Conservation (phyloP, 495 filamentous ascomycete species). For the Penicillium psychrofluorescens region DNA sequence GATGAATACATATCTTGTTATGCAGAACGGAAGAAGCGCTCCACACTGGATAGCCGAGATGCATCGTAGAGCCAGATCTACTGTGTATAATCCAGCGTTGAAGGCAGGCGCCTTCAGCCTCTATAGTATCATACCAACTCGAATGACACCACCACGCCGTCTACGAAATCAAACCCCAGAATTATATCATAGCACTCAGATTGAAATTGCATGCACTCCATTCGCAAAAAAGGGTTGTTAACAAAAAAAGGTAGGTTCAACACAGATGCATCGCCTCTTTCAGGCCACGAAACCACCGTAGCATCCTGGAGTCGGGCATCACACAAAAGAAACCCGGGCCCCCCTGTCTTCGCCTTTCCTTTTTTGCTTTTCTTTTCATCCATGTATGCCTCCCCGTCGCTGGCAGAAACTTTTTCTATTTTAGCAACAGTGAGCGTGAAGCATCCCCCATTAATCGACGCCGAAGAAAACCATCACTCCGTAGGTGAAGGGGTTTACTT, state of each 20-base stretch:
- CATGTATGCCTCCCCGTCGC: constrained; percentile 18
- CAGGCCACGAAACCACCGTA: constrained; percentile 12
- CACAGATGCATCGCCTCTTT: constrained; percentile 17
- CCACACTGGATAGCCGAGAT: no score
- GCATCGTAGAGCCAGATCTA: no score
- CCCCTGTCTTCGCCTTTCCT: constrained; percentile 8
- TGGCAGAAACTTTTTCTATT: constrained; percentile 6
- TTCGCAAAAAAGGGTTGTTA: constrained; percentile 22
- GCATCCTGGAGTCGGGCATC: constrained; percentile 2
- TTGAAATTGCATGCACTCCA: constrained; percentile 26
- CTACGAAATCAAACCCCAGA: no score
- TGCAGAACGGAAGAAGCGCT: no score
- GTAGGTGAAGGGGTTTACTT: constrained; percentile 52
- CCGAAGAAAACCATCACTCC: constrained; percentile 28
- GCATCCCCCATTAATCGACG: constrained; percentile 31
- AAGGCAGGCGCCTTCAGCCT: neutral
- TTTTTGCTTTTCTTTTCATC: constrained; percentile 21
- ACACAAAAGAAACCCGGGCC: neutral
- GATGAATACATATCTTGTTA: no score
- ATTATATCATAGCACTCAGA: neutral
- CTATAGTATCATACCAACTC: neutral
- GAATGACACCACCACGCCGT: no score
- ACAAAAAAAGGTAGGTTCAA: constrained; percentile 21
- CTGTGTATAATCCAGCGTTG: no score
- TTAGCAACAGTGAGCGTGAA: constrained; percentile 15